Evolutionary conservation across 2,329 filamentous ascomycete species (phyloP), one percentile per base, ranked within the genome.

Genomic region (Ceratocystis smalleyi): DNA sequence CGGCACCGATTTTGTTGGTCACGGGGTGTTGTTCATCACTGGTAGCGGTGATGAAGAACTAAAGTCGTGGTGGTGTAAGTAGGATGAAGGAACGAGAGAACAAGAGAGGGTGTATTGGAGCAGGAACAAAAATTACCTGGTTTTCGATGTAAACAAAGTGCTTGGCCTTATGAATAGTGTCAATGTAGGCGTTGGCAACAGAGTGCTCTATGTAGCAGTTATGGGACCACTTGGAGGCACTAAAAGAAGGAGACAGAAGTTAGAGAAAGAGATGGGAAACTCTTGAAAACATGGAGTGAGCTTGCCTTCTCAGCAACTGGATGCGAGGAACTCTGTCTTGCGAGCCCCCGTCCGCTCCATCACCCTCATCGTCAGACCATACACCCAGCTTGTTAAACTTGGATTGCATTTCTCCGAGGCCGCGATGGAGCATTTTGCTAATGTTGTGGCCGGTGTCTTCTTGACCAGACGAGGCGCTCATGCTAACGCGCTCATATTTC

Each of bases 31-130:
- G 88, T 65, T 83, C 76, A 63, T 87, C 79, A 59, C 78, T 79
- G 1, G 88, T 91, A 2, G 88, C 87, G 0, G 89, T 94, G 74
- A 94, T 94, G 78, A 94, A 94, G 77, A 94, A 94, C 78, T 89
- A 69, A 0, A 8, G 5, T 40, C 7, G 1, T 17, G 5, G 1
- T 17, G 5, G 22, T 27, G 19, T 7, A 69, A 66, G 61, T 47
- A 43, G 54, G 68, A 55, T 67, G 45, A 43, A 32, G 19, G 19
- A 22, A 49, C 3, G 19, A 5, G 7, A 22, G 7, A 40, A 40
- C 17, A 5, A 19, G 45, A 40, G 35, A 40, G 10, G 8, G 3
- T 10, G 10, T 12, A 40, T 40, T 40, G 1, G 7, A 35, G 7
- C 10, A 12, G 4, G 35, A 15, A 40, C 4, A 1, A 4, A 15